Conservation (phyloP, 108 stramenopile species). For the Cyclotella sp. region DNA sequence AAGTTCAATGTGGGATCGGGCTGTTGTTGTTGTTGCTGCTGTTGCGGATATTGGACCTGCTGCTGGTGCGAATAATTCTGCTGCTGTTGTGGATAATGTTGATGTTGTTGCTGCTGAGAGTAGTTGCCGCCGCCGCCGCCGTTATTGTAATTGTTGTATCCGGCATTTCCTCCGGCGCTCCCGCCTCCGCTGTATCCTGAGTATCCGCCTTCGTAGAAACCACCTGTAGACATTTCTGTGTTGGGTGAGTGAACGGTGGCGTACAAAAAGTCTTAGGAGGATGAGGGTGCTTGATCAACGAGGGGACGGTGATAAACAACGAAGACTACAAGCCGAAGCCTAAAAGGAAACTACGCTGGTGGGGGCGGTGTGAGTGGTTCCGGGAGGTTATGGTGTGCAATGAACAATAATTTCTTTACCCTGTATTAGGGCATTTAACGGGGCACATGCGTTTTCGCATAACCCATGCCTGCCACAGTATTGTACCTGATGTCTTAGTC, state of each 20-base stretch:
- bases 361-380: no score
- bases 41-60: conserved; percentile 26
- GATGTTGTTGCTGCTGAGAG: conserved; percentile 40
- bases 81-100: conserved; percentile 16
- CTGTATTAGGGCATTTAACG: no score
- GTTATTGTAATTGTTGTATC: conserved; percentile 34
- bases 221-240: conserved; percentile 19
- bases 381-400: no score
- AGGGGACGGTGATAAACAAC: no score
- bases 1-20: conserved; percentile 45
- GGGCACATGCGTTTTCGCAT: no score
- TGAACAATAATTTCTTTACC: no score
- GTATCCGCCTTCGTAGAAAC: conserved; percentile 52
- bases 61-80: conserved; percentile 41
- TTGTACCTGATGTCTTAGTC: no score
- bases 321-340: no score
- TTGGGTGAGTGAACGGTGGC: neutral
- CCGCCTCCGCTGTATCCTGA: conserved; percentile 35
- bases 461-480: no score
- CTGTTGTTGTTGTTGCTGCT: conserved; percentile 41
- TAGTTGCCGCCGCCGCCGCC: conserved; percentile 10
- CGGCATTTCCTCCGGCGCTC: conserved; percentile 24
- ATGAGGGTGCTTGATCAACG: no score
- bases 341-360: no score
- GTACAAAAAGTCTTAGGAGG: no score